A percentile compares a stretch with the other conserved stretches of the same genome.
These are phyloP conservation scores for Coniophora puteana DNA, from an alignment of 1,284 basidiomycete genomes.

Conservation along the genomic window DNA sequence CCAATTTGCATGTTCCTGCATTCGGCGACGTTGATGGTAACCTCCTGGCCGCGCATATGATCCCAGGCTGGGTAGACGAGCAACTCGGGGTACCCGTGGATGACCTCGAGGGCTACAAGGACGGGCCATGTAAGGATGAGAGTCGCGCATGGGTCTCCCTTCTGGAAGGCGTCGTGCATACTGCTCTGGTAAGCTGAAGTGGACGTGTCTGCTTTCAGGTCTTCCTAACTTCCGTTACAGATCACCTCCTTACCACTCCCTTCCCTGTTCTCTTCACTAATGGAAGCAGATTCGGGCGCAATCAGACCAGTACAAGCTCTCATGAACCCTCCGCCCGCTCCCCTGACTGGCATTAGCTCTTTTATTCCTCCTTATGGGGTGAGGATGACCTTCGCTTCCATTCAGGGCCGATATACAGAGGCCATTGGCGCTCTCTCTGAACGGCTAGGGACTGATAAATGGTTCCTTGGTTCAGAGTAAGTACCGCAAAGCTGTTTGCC, in stretches of 20 bases:
- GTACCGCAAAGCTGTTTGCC: conserved; percentile 22
- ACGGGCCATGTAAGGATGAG: conserved; percentile 58
- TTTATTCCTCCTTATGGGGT: conserved; percentile 57
- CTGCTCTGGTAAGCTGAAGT: conserved; percentile 63
- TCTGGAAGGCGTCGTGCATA: conserved; percentile 70
- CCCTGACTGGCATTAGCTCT: conserved; percentile 63
- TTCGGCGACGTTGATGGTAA: conserved; percentile 36
- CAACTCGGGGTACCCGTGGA: conserved; percentile 38
- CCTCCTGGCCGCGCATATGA: conserved; percentile 59
- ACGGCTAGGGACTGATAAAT: conserved; percentile 66
- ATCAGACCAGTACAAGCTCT: conserved; percentile 37
- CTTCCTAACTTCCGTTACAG: conserved; percentile 34
- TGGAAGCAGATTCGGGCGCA: conserved; percentile 28
- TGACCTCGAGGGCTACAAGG: conserved; percentile 61
- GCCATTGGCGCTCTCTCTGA: conserved; percentile 70
- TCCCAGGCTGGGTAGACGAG: conserved; percentile 68
- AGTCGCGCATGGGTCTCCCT: conserved; percentile 76
- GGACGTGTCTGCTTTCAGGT: conserved; percentile 5
- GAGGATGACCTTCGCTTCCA: conserved; percentile 43
- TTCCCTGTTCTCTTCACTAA: conserved; percentile 36
- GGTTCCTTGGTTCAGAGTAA: conserved; percentile 75
- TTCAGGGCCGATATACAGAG: conserved; percentile 61
- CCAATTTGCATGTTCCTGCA: conserved; percentile 53
- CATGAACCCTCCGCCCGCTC: conserved; percentile 61
- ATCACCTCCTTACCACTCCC: conserved; percentile 41